Evolutionary conservation across 306 rosid species (phyloP).

Genomic region (Rubus parviflorus): DNA sequence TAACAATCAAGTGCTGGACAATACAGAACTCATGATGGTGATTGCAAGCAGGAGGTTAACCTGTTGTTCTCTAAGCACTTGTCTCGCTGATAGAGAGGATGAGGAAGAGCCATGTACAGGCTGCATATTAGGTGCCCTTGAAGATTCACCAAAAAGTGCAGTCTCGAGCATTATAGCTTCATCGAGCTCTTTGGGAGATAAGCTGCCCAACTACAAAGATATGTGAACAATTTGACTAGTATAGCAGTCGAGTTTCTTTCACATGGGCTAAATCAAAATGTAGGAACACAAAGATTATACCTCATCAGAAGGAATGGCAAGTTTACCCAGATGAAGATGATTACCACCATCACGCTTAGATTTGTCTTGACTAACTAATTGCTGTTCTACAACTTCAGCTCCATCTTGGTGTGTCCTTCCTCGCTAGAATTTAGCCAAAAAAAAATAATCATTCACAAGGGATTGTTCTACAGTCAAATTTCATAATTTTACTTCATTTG

Average conservation of each 20-base stretch:
- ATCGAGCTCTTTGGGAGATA: slow-evolving; percentile 68
- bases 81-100: slow-evolving; percentile 38
- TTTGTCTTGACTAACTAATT: slow-evolving; percentile 21
- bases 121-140: slow-evolving; percentile 33
- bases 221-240: neutral
- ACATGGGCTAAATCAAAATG: slow-evolving; percentile 6
- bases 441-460: slow-evolving; percentile 10
- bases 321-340: slow-evolving; percentile 33
- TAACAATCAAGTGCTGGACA: slow-evolving; percentile 20
- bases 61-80: slow-evolving; percentile 61
- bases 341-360: slow-evolving; percentile 22
- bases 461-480: neutral
- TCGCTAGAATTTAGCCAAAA: slow-evolving; percentile 25
- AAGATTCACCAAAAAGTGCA: slow-evolving; percentile 50
- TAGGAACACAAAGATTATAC: slow-evolving; percentile 28
- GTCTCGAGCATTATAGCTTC: slow-evolving; percentile 67
- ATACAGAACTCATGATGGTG: neutral
- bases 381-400: slow-evolving; percentile 33
- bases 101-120: slow-evolving; percentile 25
- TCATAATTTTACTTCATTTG: neutral
- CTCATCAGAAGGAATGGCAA: slow-evolving; percentile 37
- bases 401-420: slow-evolving; percentile 42
- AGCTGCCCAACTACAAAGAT: slow-evolving; percentile 60
- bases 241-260: slow-evolving; percentile 9
- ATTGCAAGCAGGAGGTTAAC: slow-evolving; percentile 38